Base-by-base conservation (phyloP, 805 yeast species). In the Cyberlindnera galapagoensis region DNA sequence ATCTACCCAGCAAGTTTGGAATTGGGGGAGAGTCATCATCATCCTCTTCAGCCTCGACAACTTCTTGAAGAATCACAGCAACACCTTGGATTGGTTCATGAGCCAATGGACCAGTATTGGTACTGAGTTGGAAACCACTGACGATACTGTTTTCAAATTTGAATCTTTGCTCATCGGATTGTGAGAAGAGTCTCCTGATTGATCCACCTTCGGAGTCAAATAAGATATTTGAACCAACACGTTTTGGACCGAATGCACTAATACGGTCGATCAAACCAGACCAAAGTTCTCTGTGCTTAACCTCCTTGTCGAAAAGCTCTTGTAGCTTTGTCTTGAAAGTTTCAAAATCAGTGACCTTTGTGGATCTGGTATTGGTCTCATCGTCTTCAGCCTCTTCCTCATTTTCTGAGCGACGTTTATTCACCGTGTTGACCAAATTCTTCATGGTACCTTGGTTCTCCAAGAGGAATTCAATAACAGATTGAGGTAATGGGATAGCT, bases 31-130 rank as follows among this genome's bases (percentile, higher is more conserved):
- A 54, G 7, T 39, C 42, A 9, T 35, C 47, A 3, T 32, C 35
- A 8, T 42, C 39, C 26, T 47, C 52, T 14, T 50, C 57, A 9
- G 69, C 56, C 4, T 57, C 43, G 6, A 18, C 4, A 21, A 39
- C 19, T 13, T 32, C 57, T 30, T 67, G 69, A 16, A 76, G 39
- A 6, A 72, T 54, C 6, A 72, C 54, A 10, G 81, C 69, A 42
- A 83, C 71, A 7, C 97, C 96, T 54, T 86, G 90, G 15, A 85
- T 70, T 0, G 87, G 88, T 54, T 92, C 99, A 5, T 80, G 73
- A 0, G 90, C 80, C 27, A 92, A 63, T 0, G 97, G 97, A 3
- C 99, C 99, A 51, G 78, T 84, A 25, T 69, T 65, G 28, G 76
- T 73, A 4, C 95, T 85, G 23, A 86, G 59, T 52, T 85, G 94